Percentiles rank a stretch among this genome's conserved stretches.
Conservation (phyloP, 1,284 basidiomycete species). For the Afroboletus lepidellus region DNA sequence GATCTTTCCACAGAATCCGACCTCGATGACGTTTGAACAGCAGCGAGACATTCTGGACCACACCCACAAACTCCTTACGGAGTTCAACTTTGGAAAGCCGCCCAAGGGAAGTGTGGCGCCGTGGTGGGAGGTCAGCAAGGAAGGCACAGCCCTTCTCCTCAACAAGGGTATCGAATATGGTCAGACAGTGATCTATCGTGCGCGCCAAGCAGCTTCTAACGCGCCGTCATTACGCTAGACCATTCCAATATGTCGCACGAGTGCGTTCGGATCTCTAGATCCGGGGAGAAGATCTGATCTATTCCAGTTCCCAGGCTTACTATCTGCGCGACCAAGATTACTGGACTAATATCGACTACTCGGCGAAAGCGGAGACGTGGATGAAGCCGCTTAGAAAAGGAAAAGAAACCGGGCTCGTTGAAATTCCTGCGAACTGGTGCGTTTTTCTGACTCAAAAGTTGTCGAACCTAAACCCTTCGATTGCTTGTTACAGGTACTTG, state of each 20-base stretch:
- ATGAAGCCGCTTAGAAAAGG: slow-evolving; percentile 74
- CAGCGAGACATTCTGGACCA: slow-evolving; percentile 72
- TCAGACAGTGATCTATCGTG: slow-evolving; percentile 22
- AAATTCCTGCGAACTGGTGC: slow-evolving; percentile 73
- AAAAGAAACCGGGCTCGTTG: slow-evolving; percentile 66
- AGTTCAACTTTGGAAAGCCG: slow-evolving; percentile 66
- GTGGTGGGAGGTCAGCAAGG: slow-evolving; percentile 79
- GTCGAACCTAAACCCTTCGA: neutral
- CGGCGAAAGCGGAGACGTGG: slow-evolving; percentile 60
- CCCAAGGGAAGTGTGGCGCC: slow-evolving; percentile 71
- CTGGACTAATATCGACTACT: slow-evolving; percentile 77
- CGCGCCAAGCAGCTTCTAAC: slow-evolving; percentile 6
- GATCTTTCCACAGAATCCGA: slow-evolving; percentile 51
- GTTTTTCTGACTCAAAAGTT: neutral
- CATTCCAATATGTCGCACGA: slow-evolving; percentile 69
- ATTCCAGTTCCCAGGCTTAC: slow-evolving; percentile 63
- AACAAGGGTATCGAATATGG: slow-evolving; percentile 78
- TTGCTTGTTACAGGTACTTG: slow-evolving; percentile 43
- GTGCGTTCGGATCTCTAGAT: slow-evolving; percentile 33
- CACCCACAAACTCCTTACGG: slow-evolving; percentile 64
- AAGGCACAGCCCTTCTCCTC: slow-evolving; percentile 65
- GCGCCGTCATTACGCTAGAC: slow-evolving; percentile 36
- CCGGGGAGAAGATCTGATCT: slow-evolving; percentile 2
- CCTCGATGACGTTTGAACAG: slow-evolving; percentile 60
- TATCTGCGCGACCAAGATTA: slow-evolving; percentile 67